Conservation (phyloP, 352 stramenopile genomes). For the Pythium scleroteichum region DNA sequence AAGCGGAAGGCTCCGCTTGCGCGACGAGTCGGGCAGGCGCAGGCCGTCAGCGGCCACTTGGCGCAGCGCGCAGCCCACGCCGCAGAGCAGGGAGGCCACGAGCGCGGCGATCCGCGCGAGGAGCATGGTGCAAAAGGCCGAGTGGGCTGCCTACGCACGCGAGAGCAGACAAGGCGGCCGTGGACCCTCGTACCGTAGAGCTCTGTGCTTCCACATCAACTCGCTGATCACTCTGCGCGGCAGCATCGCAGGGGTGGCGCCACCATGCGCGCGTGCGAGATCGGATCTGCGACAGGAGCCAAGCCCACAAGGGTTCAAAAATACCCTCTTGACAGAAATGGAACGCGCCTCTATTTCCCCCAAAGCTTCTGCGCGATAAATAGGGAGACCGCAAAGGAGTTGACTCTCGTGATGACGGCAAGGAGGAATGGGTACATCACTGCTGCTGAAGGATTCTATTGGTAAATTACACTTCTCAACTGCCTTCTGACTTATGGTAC, state of each 20-base stretch:
- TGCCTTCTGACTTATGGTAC: too few relatives aligned
- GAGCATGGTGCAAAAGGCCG: not conserved
- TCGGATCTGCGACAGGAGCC: not conserved
- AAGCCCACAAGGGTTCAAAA: not conserved
- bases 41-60: not conserved
- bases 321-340: too few relatives aligned
- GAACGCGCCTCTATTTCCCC: too few relatives aligned
- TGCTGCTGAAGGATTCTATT: too few relatives aligned
- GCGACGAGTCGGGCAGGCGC: conserved; percentile 3
- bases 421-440: too few relatives aligned
- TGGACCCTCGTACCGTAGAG: not conserved
- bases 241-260: not conserved
- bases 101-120: not conserved
- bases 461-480: too few relatives aligned
- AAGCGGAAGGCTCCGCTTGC: conserved; percentile 8
- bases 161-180: not conserved
- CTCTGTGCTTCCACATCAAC: too few relatives aligned
- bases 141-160: not conserved
- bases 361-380: too few relatives aligned
- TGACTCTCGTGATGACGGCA: too few relatives aligned
- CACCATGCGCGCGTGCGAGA: not conserved
- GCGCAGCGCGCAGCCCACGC: not conserved
- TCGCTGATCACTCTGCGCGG: not conserved
- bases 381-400: too few relatives aligned
- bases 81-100: not conserved